Conservation (phyloP, 768 basidiomycete genomes). For the Postia placenta region DNA sequence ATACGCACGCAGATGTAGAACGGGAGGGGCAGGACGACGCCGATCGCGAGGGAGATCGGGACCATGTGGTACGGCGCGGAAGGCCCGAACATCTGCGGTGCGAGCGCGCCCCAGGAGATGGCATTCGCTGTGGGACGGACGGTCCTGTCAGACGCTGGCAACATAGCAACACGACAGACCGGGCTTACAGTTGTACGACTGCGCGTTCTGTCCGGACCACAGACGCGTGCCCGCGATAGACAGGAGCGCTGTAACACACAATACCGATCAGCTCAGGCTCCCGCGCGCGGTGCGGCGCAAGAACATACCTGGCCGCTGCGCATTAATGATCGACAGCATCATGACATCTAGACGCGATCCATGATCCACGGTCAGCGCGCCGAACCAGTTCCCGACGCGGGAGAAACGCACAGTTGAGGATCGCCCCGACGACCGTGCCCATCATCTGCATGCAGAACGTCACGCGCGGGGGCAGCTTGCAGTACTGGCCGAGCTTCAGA, state of each 20-base stretch:
- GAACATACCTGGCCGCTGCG: conserved; percentile 18
- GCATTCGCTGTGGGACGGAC: conserved; percentile 24
- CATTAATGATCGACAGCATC: conserved; percentile 25
- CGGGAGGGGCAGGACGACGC: conserved; percentile 47
- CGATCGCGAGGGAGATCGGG: conserved; percentile 40
- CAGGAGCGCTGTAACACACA: conserved; percentile 35
- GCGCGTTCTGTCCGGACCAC: conserved; percentile 45
- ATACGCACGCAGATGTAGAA: conserved; percentile 38
- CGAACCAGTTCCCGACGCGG: too few species aligned
- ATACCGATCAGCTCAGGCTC: too few species aligned
- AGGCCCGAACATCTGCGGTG: conserved; percentile 14
- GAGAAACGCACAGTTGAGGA: conserved; percentile 32
- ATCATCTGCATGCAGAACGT: conserved; percentile 38
- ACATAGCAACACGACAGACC: not conserved
- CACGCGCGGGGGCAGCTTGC: conserved; percentile 57
- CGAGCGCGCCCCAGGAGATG: conserved; percentile 54
- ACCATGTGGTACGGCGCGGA: conserved; percentile 13
- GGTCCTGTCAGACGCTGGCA: not conserved
- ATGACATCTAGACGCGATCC: conserved; percentile 17
- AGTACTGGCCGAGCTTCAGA: conserved; percentile 50
- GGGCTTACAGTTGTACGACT: conserved; percentile 41
- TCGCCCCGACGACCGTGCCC: conserved; percentile 49
- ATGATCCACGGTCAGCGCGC: not conserved
- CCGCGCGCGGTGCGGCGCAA: not conserved
- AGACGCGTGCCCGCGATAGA: conserved; percentile 48